A percentile compares a stretch with the other conserved stretches of the same genome.
Conservation (phyloP, 2,329 filamentous ascomycete species). For the Blumeria graminis region DNA sequence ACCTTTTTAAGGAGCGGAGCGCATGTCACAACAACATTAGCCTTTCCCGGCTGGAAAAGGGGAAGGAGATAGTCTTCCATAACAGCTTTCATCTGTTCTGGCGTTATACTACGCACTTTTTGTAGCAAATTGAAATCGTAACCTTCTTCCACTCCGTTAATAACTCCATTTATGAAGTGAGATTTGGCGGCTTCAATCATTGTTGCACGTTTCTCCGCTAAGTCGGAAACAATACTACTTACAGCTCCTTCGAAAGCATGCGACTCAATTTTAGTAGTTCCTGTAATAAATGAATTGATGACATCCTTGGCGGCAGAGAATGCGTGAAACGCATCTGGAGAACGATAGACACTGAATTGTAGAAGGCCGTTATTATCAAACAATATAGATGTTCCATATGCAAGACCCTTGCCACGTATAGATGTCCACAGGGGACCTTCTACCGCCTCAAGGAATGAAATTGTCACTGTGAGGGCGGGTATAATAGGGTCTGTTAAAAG, state of each 20-base stretch:
- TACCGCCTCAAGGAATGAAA: slow-evolving; percentile 75
- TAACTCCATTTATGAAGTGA: slow-evolving; percentile 62
- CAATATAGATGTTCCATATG: slow-evolving; percentile 65
- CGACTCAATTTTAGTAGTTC: slow-evolving; percentile 47
- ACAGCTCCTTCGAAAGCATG: slow-evolving; percentile 57
- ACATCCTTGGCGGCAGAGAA: slow-evolving; percentile 54
- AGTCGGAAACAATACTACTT: slow-evolving; percentile 61
- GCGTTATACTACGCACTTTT: slow-evolving; percentile 49
- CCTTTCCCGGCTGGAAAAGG: slow-evolving; percentile 54
- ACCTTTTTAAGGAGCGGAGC: slow-evolving; percentile 69
- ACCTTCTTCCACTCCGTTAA: slow-evolving; percentile 49
- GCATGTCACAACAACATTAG: slow-evolving; percentile 75
- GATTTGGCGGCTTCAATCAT: slow-evolving; percentile 60
- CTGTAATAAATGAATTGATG: slow-evolving; percentile 50
- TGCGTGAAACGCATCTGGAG: slow-evolving; percentile 70
- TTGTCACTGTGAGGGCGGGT: slow-evolving; percentile 66
- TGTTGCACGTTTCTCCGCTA: slow-evolving; percentile 74
- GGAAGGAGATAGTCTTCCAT: slow-evolving; percentile 55
- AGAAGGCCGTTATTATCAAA: slow-evolving; percentile 61
- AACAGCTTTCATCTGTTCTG: slow-evolving; percentile 51
- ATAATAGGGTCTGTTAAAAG: slow-evolving; percentile 56
- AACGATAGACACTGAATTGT: slow-evolving; percentile 71
- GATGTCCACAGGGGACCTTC: slow-evolving; percentile 90
- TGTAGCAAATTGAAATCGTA: slow-evolving; percentile 58
- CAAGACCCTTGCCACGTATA: slow-evolving; percentile 76